These are phyloP conservation scores for Nicotiana knightiana DNA, from an alignment of 257 asterid genomes.

Conservation along the genomic window DNA sequence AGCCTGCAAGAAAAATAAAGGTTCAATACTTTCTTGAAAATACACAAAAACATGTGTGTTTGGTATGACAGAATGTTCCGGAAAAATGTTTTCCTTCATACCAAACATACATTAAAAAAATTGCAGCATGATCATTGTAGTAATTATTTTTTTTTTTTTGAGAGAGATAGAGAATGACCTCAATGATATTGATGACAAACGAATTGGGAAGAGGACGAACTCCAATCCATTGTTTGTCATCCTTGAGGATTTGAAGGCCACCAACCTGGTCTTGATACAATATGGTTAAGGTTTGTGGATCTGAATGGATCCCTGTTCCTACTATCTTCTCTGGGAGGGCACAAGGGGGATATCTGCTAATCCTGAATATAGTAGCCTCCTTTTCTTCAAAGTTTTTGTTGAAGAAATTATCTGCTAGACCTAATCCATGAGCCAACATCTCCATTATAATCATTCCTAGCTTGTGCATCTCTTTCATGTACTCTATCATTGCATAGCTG, in stretches of 20 bases:
- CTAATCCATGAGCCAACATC: conserved; percentile 24
- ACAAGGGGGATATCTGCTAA: conserved; percentile 19
- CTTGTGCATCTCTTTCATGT: conserved; percentile 24
- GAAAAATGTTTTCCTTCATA: neutral
- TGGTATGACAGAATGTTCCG: neutral
- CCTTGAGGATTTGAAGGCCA: conserved; percentile 23
- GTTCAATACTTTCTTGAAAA: neutral
- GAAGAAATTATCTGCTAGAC: conserved; percentile 18
- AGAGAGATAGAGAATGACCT: conserved; percentile 9
- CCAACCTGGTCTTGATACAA: conserved; percentile 19
- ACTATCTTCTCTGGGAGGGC: conserved; percentile 17
- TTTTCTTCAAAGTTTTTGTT: conserved; percentile 14
- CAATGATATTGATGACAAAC: conserved; percentile 22
- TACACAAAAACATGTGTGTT: neutral
- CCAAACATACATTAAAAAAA: neutral
- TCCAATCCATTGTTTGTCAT: conserved; percentile 13
- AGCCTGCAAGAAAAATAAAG: conserved; percentile 8
- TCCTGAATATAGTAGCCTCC: conserved; percentile 13
- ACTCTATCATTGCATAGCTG: conserved; percentile 20
- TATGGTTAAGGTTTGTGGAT: conserved; percentile 23
- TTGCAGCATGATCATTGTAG: neutral
- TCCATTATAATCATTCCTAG: conserved; percentile 17
- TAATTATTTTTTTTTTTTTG: neutral
- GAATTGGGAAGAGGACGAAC: conserved; percentile 18
- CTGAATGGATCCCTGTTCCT: conserved; percentile 24